phyloP scores from a whole-genome alignment of 805 yeast species.

The Cyberlindnera japonica region DNA sequence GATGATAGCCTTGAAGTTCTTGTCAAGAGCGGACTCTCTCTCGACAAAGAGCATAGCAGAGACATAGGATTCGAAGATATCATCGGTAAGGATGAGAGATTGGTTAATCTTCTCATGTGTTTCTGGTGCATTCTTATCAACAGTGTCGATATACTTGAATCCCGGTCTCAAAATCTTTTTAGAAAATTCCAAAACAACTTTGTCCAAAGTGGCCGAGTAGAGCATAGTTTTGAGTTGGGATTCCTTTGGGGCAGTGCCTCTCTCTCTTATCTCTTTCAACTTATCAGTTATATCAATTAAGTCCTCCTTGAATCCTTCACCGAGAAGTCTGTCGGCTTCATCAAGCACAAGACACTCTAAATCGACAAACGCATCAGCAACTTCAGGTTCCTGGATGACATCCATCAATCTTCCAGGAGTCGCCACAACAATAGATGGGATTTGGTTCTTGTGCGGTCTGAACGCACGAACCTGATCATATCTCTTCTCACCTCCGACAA shows the following conservation, averaged over 20 bases:
- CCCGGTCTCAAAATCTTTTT: conserved; percentile 49
- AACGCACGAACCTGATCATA: conserved; percentile 34
- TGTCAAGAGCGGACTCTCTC: conserved; percentile 32
- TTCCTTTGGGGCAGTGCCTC: conserved; percentile 27
- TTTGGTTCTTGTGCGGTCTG: conserved; percentile 22
- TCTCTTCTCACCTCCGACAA: conserved; percentile 66
- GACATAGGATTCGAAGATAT: conserved; percentile 54
- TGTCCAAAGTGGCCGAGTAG: conserved; percentile 86
- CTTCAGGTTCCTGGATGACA: conserved; percentile 44
- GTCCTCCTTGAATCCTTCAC: conserved; percentile 72
- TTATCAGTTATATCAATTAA: conserved; percentile 52
- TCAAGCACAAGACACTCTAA: conserved; percentile 72
- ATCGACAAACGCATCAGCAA: conserved; percentile 43
- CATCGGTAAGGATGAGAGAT: conserved; percentile 49
- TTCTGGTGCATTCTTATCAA: conserved; percentile 68
- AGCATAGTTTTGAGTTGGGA: conserved; percentile 58
- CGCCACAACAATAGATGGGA: conserved; percentile 68
- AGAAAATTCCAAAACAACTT: conserved; percentile 64
- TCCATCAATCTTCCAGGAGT: conserved; percentile 87
- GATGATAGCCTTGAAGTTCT: conserved; percentile 70
- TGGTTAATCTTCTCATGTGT: conserved; percentile 78
- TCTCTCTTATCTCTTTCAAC: conserved; percentile 36
- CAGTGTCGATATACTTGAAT: conserved; percentile 67
- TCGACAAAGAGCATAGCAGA: conserved; percentile 53
- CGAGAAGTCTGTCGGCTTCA: conserved; percentile 87